Base-by-base conservation (phyloP, 768 basidiomycete genomes). In the Mycena sanguinolenta region DNA sequence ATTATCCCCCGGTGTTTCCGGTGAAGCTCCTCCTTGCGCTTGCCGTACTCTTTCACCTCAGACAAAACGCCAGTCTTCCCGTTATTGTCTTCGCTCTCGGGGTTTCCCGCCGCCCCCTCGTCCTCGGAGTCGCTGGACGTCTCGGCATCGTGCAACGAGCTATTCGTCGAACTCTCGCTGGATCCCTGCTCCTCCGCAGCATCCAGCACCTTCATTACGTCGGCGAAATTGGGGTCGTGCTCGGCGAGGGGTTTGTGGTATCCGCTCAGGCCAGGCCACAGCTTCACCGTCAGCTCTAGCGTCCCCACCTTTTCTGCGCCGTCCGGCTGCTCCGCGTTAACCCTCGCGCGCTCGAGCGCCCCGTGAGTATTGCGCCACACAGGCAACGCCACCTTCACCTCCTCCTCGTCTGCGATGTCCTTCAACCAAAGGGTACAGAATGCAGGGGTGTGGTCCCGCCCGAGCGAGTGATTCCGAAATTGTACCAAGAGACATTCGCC, bases 1-100 rank as follows among this genome's bases (percentile, higher is more conserved):
- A 91, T 89, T 57, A 92, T 77, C 2, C 91, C 90, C 6, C 88
- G 85, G 75, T 92, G 87, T 73, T 89, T 86, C 55, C 82, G 77
- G 73, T 86, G 85, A 67, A 87, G 75, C 73, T 86, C 83, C 46
- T 79, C 80, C 71, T 85, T 81, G 58, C 82, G 79, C 73, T 82
- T 79, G 67, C 80, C 80, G 78, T 81, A 87, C n/a, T 85, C 77
- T 75, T 82, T 83, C 38, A 86, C 59, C 70, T 80, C 80, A 30
- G 74, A 75, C 12, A 81, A 63, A 39, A 76, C 28, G 13, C 78
- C 77, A 25, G 74, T 70, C 64, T 73, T 73, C 49, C 67, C 36
- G 21, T 64, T 38, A 17, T 71, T 7, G 21, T 7, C n/a, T 21
- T 19, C 25, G 44, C 38, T 39, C 38, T 58, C 63, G 27, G 52